A percentile compares a stretch with the other conserved stretches of the same genome.
These are phyloP conservation scores for Didymella pomorum DNA, from an alignment of 2,329 filamentous ascomycete genomes.

Conservation along the genomic window DNA sequence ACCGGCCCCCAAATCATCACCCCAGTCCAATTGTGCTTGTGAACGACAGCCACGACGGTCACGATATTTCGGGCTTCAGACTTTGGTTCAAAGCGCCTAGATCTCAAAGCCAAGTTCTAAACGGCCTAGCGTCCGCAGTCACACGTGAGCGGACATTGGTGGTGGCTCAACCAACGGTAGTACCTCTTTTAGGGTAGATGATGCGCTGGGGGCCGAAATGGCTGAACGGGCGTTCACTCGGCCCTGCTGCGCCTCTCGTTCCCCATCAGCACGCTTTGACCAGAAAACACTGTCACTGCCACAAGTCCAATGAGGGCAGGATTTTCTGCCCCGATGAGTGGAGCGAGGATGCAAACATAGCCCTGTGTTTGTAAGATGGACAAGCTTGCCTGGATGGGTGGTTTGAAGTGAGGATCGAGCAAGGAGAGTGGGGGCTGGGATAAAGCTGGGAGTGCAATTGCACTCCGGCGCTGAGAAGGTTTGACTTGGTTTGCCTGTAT, in stretches of 20 bases:
- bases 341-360: constrained; percentile 30
- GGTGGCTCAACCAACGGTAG: constrained; percentile 1
- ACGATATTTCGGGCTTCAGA: constrained; percentile 6
- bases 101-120: not conserved
- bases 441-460: constrained; percentile 1
- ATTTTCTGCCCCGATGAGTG: constrained; percentile 36
- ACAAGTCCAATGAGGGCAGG: constrained; percentile 27
- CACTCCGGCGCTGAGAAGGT: not conserved
- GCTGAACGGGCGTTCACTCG: constrained; percentile 24
- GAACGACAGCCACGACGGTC: too few relatives aligned
- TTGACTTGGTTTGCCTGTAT: not conserved
- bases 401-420: not conserved
- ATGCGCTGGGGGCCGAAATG: constrained; percentile 15
- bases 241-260: constrained; percentile 22
- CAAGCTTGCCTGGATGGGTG: not conserved
- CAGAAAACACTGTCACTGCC: not conserved
- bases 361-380: constrained; percentile 26
- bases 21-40: not conserved
- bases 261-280: constrained; percentile 3
- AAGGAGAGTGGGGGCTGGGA: not conserved
- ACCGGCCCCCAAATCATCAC: not conserved
- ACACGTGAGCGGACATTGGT: constrained; percentile 19
- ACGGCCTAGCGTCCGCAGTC: constrained; percentile 3
- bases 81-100: not conserved
- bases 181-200: not conserved